Evolutionary conservation across 495 filamentous ascomycete genomes (phyloP).

Genomic region (Daldinia caldariorum): DNA sequence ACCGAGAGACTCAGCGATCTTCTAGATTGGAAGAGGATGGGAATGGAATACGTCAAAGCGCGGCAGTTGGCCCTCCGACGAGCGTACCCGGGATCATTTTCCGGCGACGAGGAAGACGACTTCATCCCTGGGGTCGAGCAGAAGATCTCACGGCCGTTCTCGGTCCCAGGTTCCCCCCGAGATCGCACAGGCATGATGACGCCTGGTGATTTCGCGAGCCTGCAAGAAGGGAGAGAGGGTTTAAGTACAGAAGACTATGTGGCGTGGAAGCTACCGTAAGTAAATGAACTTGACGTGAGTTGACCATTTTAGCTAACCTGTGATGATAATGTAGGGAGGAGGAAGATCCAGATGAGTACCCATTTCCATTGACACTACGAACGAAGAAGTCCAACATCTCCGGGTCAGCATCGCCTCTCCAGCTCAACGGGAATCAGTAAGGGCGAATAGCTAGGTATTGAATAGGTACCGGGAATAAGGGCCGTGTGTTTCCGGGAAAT

Average conservation of each 20-base stretch:
- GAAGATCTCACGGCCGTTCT: slow-evolving; percentile 93
- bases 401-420: slow-evolving; percentile 52
- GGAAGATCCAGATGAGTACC: slow-evolving; percentile 93
- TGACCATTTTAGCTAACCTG: slow-evolving; percentile 17
- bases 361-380: slow-evolving; percentile 86
- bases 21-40: slow-evolving; percentile 99
- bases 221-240: slow-evolving; percentile 94
- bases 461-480: background rate
- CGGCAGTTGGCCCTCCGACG: slow-evolving; percentile 89
- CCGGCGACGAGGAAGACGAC: slow-evolving; percentile 76
- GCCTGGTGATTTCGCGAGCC: slow-evolving; percentile 93
- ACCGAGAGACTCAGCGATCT: slow-evolving; percentile 95
- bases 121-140: slow-evolving; percentile 90
- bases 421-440: slow-evolving; percentile 53
- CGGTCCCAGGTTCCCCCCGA: slow-evolving; percentile 89
- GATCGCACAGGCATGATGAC: slow-evolving; percentile 98
- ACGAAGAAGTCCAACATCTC: slow-evolving; percentile 52
- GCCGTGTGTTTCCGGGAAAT: background rate
- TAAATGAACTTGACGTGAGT: slow-evolving; percentile 42
- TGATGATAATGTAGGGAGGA: slow-evolving; percentile 73
- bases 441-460: background rate
- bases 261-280: slow-evolving; percentile 97
- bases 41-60: slow-evolving; percentile 98
- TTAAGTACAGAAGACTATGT: slow-evolving; percentile 97
- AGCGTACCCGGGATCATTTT: slow-evolving; percentile 89